Evolutionary conservation across 495 filamentous ascomycete species (phyloP), one percentile per base, ranked within the genome.

Genomic region (Tuber calosporum): DNA sequence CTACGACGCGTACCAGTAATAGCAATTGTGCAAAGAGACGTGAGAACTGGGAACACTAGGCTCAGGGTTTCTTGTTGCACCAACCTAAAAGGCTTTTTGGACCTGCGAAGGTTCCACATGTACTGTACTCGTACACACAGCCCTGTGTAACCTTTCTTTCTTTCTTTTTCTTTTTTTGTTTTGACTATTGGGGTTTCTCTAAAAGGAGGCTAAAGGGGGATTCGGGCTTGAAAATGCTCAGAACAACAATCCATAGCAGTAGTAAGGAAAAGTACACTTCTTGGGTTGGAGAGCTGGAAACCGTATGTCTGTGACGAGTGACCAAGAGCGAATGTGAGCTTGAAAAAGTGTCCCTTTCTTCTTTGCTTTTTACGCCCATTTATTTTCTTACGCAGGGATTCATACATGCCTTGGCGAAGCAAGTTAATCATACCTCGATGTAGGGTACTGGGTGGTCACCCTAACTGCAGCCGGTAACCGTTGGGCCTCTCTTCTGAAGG

Each of bases 101-200:
- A 48, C 53, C 53, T 62, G 26, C 70, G 42, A 69, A 70, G 70
- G 76, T 78, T 72, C 66, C 76, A 74, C 72, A 76, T 39, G 73
- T 75, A 76, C 43, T 45, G 43, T 48, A 42, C 43, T 45, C n/a
- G 43, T 22, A n/a, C 75, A 73, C 71, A 78, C 76, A 77, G 76
- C 76, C 76, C 62, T 70, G 76, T 78, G 76, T 77, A 73, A 78
- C 76, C 37, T 38, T 41, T 68, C n/a, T 62, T 76, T 68, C 41
- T 69, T 58, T 39, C 62, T 39, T n/a, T n/a, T n/a, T n/a, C n/a
- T n/a, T n/a, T n/a, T n/a, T n/a, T n/a, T n/a, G n/a, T n/a, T n/a
- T n/a, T n/a, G n/a, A 69, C 76, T 73, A 30, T 62, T 13, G n/a
- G 34, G 30, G 17, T 34, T 34, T 78, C 74, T 75, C 75, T 39